Conservation (phyloP, 2,329 filamentous ascomycete genomes). For the Fusarium sp. region DNA sequence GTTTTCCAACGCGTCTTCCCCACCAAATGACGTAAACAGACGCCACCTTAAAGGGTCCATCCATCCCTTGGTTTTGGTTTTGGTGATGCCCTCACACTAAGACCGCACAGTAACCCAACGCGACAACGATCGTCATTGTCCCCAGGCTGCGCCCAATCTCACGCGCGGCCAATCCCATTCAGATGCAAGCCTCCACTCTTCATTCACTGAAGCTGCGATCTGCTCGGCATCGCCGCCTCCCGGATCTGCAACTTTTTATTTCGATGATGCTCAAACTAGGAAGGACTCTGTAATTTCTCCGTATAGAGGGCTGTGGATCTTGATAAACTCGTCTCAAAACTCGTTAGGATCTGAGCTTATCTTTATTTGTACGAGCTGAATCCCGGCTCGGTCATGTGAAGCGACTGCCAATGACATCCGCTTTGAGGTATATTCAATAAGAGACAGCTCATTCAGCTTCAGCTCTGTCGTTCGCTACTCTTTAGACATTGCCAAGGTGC, state of each 20-base stretch:
- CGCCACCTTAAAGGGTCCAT: slow-evolving; percentile 26
- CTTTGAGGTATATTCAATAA: slow-evolving; percentile 6
- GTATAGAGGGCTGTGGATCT: slow-evolving; percentile 24
- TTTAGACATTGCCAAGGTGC: neutral
- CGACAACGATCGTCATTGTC: slow-evolving; percentile 37
- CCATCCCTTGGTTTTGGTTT: slow-evolving; percentile 20
- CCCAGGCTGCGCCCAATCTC: slow-evolving; percentile 21
- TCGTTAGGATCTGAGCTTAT: slow-evolving; percentile 16
- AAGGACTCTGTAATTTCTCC: slow-evolving; percentile 14
- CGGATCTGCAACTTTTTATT: slow-evolving; percentile 36
- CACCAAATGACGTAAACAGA: slow-evolving; percentile 41
- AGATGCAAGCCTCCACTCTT: slow-evolving; percentile 8
- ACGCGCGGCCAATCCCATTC: slow-evolving; percentile 13
- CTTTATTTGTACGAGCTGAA: slow-evolving; percentile 13
- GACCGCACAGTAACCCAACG: slow-evolving; percentile 25
- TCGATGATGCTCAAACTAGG: slow-evolving; percentile 7
- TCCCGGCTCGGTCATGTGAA: slow-evolving; percentile 22
- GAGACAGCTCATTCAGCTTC: neutral
- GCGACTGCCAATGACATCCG: slow-evolving; percentile 17
- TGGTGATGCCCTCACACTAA: slow-evolving; percentile 39
- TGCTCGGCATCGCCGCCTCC: slow-evolving; percentile 39
- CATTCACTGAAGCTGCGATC: slow-evolving; percentile 25
- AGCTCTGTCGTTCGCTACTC: neutral
- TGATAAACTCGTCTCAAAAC: slow-evolving; percentile 6
- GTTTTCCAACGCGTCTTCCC: slow-evolving; percentile 20